These are phyloP conservation scores for Inonotus hispidus DNA, from an alignment of 1,284 basidiomycete genomes.

Conservation along the genomic window DNA sequence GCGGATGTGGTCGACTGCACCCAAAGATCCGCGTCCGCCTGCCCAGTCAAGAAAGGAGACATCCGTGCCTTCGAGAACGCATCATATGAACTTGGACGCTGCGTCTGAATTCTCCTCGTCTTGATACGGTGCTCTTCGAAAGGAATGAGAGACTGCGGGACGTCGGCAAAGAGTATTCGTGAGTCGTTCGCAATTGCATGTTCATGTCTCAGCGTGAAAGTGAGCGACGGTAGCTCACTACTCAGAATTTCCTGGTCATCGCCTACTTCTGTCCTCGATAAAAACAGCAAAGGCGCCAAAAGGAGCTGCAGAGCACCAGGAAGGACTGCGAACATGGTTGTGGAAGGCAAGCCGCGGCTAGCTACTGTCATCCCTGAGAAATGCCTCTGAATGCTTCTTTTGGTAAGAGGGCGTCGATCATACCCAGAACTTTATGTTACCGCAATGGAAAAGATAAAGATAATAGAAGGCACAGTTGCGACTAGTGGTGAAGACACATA, in stretches of 20 bases:
- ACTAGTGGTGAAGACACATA: no score
- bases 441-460: no score
- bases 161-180: conserved; percentile 17
- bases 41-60: background rate
- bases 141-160: background rate
- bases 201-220: conserved; percentile 17
- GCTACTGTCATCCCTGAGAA: no score
- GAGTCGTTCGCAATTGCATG: conserved; percentile 18
- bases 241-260: background rate
- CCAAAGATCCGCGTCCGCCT: conserved; percentile 37
- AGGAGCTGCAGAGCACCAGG: conserved; percentile 17
- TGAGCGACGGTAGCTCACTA: background rate
- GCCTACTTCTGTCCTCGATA: background rate
- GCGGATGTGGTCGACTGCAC: conserved; percentile 52
- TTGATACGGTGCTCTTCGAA: conserved; percentile 5
- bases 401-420: background rate
- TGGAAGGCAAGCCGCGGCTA: background rate
- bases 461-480: no score
- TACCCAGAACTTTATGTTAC: background rate
- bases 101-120: conserved; percentile 9
- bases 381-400: background rate
- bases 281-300: conserved; percentile 6
- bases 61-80: conserved; percentile 15
- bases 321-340: conserved; percentile 14
- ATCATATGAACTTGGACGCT: conserved; percentile 16